Base-by-base conservation (phyloP, 1,284 basidiomycete species). In the Cystobasidium pallidum region DNA sequence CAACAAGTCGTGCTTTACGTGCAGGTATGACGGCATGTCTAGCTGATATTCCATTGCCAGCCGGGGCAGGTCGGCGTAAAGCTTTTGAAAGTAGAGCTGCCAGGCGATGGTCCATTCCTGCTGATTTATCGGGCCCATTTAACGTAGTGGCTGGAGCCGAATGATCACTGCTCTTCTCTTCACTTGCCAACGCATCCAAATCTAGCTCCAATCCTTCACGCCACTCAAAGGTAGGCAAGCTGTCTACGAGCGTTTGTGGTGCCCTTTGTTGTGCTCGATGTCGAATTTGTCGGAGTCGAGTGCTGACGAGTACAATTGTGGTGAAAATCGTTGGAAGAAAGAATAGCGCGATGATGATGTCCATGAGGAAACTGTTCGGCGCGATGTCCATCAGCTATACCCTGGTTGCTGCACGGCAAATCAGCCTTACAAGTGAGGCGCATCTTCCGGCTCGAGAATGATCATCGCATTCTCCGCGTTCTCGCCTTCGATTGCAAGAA, bases 261-360 rank as follows among this genome's bases (percentile, higher is more conserved):
- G 70, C 70, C 28, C 70, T 66, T n/a, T 64, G 51, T 26, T 43
- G 45, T 3, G 52, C 49, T 1, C 64, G 70, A 21, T 66, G 45
- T 21, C 64, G 63, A 11, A 66, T 41, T 32, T 59, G 52, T 4
- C 70, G 70, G 41, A 54, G 41, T 34, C 59, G 41, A 4, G 63
- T 58, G 30, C 49, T 45, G 26, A 66, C 32, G 11, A 72, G 58
- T 3, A 62, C 57, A 2, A 72, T 36, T 24, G 55, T 59, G 2
- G 70, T 72, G 39, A 72, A 67, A 32, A 66, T 54, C 6, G 64
- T 66, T 7, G 70, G 70, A 54, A 72, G 70, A 64, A 72, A 66
- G 52, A 72, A 67, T 15, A 72, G 55, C 39, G 57, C 54, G 47
- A 72, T 59, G 49, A 72, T 34, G 64, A 72, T 45, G 54, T 72